Base-by-base conservation (phyloP, 495 filamentous ascomycete species). In the Chaetomium cochliodes region DNA sequence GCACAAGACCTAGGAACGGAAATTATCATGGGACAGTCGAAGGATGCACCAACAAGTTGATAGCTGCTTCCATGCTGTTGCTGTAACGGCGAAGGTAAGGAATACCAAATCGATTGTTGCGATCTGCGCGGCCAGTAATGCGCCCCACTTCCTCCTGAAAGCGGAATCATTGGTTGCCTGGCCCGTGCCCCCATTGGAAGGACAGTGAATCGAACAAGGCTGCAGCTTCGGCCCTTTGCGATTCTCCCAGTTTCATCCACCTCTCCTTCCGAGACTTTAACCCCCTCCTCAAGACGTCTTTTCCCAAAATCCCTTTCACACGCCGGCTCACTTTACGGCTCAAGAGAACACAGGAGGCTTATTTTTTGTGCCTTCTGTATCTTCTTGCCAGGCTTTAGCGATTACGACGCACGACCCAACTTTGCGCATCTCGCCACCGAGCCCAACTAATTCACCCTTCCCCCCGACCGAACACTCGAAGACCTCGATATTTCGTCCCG, bases 181-280 rank as follows among this genome's bases (percentile, higher is more conserved):
- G 37, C 51, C 46, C 55, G 39, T 58, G 51, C 61, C 7, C 9
- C 12, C 53, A 23, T 5, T 26, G 11, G n/a, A 33, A 28, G 39
- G 33, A 37, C 33, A 11, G 5, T 44, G 23, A 25, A 59, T 7
- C 46, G 37, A 53, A 23, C 68, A 65, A 72, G 70, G 70, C 70
- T 72, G 56, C 69, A 67, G 65, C 42, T 62, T 51, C 47, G 53
- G 52, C 44, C 53, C 62, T 65, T 66, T 20, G 8, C 26, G 25
- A 16, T 7, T 64, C 66, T 59, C 57, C 44, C 58, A 55, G 74
- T 76, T 76, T 74, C 72, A 73, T 67, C 72, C 59, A 62, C 68
- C 37, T 65, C 62, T 68, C 56, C 64, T 58, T 69, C 68, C 70
- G 65, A 47, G 60, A 57, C 37, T 65, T 61, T 11, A 37, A 11